Evolutionary conservation across 257 asterid genomes (phyloP).

Genomic region (Forsythia suspensa): DNA sequence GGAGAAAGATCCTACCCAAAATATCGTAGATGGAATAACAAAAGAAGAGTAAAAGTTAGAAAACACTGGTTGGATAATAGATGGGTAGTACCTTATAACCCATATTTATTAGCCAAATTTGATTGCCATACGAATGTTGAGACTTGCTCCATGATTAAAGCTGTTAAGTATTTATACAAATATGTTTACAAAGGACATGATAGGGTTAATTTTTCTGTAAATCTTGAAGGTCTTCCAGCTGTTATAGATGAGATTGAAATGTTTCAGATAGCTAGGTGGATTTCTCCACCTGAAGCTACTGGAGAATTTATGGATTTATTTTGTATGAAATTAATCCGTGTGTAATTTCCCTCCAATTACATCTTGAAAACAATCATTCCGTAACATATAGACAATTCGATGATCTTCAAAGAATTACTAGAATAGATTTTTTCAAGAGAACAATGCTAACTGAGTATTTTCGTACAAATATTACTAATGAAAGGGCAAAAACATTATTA

Average conservation of each 20-base stretch:
- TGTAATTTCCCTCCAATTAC: not conserved
- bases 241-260: slow-evolving; percentile 2
- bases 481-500: no score
- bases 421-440: not conserved
- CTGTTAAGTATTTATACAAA: slow-evolving; percentile 15
- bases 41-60: not conserved
- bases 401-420: no score
- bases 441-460: not conserved
- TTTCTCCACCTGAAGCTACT: no score
- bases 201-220: not conserved
- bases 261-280: no score
- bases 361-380: no score
- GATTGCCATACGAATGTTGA: slow-evolving; percentile 15
- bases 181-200: slow-evolving; percentile 19
- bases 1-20: not conserved
- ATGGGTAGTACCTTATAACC: slow-evolving; percentile 21
- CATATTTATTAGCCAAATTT: not conserved
- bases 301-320: not conserved
- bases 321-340: not conserved
- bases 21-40: not conserved
- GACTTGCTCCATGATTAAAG: not conserved
- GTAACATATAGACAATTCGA: not conserved
- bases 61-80: not conserved
- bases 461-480: no score
- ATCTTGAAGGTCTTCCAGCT: no score